Conservation (phyloP, 192 early-diverging fungal species). For the Helicostylum pulchrum region DNA sequence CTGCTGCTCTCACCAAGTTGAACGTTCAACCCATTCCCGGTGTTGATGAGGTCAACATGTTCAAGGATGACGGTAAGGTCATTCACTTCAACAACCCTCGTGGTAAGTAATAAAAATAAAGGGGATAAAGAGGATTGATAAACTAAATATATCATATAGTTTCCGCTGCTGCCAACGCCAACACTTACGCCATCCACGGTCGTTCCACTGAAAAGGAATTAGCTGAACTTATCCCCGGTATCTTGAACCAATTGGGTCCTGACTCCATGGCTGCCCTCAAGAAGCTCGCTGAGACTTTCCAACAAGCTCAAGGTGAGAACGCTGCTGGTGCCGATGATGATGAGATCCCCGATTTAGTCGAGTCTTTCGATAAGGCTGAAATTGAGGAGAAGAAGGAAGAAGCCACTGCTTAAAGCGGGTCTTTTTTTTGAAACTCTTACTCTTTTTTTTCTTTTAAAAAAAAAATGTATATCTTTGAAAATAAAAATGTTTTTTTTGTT, state of each 20-base stretch:
- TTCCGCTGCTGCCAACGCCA: conserved; percentile 78
- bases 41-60: conserved; percentile 99
- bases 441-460: too few relatives aligned
- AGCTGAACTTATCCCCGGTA: conserved; percentile 75
- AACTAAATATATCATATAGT: conserved; percentile 39
- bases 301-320: conserved; percentile 59
- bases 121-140: not conserved
- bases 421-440: too few relatives aligned
- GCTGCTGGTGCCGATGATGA: conserved; percentile 66
- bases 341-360: conserved; percentile 93
- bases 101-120: conserved; percentile 51
- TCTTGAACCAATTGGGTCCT: conserved; percentile 83
- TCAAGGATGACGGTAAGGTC: conserved; percentile 89
- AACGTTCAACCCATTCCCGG: conserved; percentile 78
- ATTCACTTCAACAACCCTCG: conserved; percentile 88
- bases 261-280: conserved; percentile 86
- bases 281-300: conserved; percentile 84
- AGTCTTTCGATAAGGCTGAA: conserved; percentile 57
- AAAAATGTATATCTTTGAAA: too few relatives aligned
- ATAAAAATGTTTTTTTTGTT: too few relatives aligned
- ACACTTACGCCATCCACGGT: conserved; percentile 96
- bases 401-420: conserved; percentile 16
- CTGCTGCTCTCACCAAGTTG: conserved; percentile 87
- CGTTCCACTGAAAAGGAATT: conserved; percentile 77
- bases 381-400: conserved; percentile 51